A percentile compares a stretch with the other conserved stretches of the same genome.
Evolutionary conservation across 148 eudicot species (phyloP).

Genomic region (Silene latifolia): DNA sequence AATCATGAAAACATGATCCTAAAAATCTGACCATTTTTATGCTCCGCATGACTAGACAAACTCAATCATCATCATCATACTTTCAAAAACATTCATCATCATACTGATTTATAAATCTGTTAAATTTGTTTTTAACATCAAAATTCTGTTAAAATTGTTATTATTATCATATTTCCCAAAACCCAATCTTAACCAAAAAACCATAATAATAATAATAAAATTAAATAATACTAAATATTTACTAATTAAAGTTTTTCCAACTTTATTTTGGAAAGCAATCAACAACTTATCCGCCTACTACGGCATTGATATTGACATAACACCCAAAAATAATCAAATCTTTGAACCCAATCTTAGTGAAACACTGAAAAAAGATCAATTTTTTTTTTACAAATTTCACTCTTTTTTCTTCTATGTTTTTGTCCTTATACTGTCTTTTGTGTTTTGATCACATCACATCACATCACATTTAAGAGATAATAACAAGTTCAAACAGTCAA

Average conservation of each 20-base stretch:
- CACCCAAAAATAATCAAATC: neutral
- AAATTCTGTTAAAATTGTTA: neutral
- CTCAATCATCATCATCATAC: slow-evolving; percentile 3
- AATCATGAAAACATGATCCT: slow-evolving; percentile 14
- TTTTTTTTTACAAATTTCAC: neutral
- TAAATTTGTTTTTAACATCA: too few species aligned
- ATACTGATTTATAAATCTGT: too few species aligned
- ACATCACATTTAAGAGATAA: slow-evolving; percentile 14
- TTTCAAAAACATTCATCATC: neutral
- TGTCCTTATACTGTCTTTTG: slow-evolving; percentile 11
- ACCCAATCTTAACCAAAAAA: slow-evolving; percentile 2
- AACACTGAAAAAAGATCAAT: neutral
- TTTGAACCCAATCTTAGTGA: slow-evolving; percentile 17
- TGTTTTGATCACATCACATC: slow-evolving; percentile 17
- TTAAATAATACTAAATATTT: neutral
- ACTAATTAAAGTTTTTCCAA: neutral
- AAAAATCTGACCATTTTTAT: neutral
- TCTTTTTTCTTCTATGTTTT: neutral
- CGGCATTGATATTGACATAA: slow-evolving; percentile 19
- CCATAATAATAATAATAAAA: too few species aligned
- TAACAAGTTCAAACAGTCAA: neutral
- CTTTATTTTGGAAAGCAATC: slow-evolving; percentile 11
- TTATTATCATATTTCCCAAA: neutral
- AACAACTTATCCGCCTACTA: slow-evolving; percentile 7
- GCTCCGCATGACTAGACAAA: neutral